phyloP scores from a whole-genome alignment of 371 early-diverging fungal genomes.

The Syncephalastrum contaminatum region DNA sequence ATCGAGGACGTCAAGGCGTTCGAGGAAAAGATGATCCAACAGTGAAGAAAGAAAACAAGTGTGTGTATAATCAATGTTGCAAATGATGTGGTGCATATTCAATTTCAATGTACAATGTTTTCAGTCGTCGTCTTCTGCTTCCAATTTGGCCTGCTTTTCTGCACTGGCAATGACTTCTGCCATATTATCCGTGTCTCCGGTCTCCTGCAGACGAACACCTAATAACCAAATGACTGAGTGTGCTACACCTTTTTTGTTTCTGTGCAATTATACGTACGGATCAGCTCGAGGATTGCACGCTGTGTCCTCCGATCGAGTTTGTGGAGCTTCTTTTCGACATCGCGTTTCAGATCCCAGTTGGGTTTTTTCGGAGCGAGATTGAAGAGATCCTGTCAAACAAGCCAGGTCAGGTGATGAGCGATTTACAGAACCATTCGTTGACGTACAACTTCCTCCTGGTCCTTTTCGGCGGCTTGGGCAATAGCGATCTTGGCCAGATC shows the following conservation, averaged over 20 bases:
- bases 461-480: constrained; percentile 59
- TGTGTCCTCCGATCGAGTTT: constrained; percentile 73
- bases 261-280: constrained; percentile 45
- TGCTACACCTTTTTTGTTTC: background rate
- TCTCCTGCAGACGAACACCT: constrained; percentile 21
- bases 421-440: background rate
- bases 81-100: no score
- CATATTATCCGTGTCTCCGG: constrained; percentile 27
- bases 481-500: constrained; percentile 58
- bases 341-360: constrained; percentile 89
- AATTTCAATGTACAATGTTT: no score
- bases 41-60: background rate
- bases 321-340: constrained; percentile 76
- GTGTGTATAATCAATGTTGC: no score
- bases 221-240: background rate
- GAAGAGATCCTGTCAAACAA: constrained; percentile 63
- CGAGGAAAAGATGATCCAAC: background rate
- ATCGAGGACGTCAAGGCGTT: constrained; percentile 17
- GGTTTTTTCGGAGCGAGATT: constrained; percentile 83
- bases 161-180: constrained; percentile 43
- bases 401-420: background rate
- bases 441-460: constrained; percentile 68
- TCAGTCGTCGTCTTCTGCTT: constrained; percentile 20
- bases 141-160: constrained; percentile 37
- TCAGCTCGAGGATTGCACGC: constrained; percentile 72